phyloP scores from a whole-genome alignment of 2,329 filamentous ascomycete genomes.

The Stagonosporopsis chrysanthemi region DNA sequence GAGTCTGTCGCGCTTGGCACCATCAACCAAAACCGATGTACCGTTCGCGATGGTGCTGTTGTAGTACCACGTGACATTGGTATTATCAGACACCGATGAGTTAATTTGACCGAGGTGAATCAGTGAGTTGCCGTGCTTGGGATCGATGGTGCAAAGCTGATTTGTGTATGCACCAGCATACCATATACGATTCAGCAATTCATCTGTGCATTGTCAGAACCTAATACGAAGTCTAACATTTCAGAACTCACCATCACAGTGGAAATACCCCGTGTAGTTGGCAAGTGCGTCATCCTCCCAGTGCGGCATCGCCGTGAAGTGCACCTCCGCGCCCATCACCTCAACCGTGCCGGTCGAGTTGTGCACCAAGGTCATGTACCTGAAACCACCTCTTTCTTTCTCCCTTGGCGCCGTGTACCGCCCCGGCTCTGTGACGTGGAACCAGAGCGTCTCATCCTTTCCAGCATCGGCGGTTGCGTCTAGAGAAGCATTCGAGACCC shows the following conservation, averaged over 20 bases:
- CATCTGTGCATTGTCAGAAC: slow-evolving; percentile 39
- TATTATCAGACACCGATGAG: slow-evolving; percentile 37
- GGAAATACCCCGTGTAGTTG: slow-evolving; percentile 54
- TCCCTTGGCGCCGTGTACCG: slow-evolving; percentile 52
- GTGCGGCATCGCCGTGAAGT: slow-evolving; percentile 57
- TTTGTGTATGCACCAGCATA: slow-evolving; percentile 54
- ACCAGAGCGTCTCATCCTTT: slow-evolving; percentile 60
- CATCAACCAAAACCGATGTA: slow-evolving; percentile 55
- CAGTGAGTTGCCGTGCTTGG: slow-evolving; percentile 46
- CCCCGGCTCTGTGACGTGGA: slow-evolving; percentile 50
- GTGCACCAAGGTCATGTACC: slow-evolving; percentile 56
- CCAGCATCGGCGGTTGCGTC: slow-evolving; percentile 58
- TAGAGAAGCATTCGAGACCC: slow-evolving; percentile 56
- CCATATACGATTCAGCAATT: slow-evolving; percentile 55
- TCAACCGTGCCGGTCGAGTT: slow-evolving; percentile 54
- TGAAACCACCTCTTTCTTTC: slow-evolving; percentile 56
- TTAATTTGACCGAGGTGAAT: slow-evolving; percentile 43
- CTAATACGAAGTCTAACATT: no score
- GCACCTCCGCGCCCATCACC: slow-evolving; percentile 47
- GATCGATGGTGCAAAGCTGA: slow-evolving; percentile 51
- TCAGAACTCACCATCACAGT: slow-evolving; percentile 46
- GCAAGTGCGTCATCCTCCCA: slow-evolving; percentile 47
- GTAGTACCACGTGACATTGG: slow-evolving; percentile 51
- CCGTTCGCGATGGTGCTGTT: slow-evolving; percentile 54
- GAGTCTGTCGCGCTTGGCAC: slow-evolving; percentile 65